A percentile compares a stretch with the other conserved stretches of the same genome.
phyloP scores from a whole-genome alignment of 2,329 filamentous ascomycete genomes.

The Pestalotiopsis sp. region DNA sequence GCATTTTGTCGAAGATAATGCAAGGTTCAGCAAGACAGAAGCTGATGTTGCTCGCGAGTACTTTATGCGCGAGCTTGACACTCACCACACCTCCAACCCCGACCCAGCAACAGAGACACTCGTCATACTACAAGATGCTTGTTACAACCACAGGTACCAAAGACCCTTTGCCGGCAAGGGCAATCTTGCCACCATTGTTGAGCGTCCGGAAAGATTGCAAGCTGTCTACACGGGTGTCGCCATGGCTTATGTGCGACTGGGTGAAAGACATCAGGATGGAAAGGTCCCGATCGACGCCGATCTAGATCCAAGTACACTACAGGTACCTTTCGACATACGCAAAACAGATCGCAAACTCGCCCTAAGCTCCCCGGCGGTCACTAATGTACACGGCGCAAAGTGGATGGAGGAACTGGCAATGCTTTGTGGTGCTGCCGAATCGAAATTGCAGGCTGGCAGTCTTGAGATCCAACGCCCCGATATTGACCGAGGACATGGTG shows the following conservation, averaged over 20 bases:
- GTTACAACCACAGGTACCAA: slow-evolving; percentile 92
- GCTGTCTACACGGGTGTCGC: slow-evolving; percentile 83
- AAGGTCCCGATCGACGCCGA: slow-evolving; percentile 68
- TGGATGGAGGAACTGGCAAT: slow-evolving; percentile 92
- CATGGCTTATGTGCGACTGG: slow-evolving; percentile 87
- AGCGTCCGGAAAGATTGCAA: slow-evolving; percentile 88
- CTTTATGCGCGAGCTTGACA: slow-evolving; percentile 70
- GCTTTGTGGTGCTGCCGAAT: slow-evolving; percentile 82
- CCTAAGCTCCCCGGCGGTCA: slow-evolving; percentile 76
- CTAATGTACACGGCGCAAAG: slow-evolving; percentile 84
- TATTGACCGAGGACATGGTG: slow-evolving; percentile 54
- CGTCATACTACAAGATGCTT: slow-evolving; percentile 89
- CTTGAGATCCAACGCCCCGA: slow-evolving; percentile 72
- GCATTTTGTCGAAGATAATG: slow-evolving; percentile 37
- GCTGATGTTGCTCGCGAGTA: slow-evolving; percentile 66
- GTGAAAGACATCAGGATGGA: slow-evolving; percentile 76
- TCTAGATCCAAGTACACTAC: slow-evolving; percentile 55
- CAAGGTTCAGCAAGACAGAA: slow-evolving; percentile 48
- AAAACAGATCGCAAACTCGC: slow-evolving; percentile 76
- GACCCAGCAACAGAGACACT: slow-evolving; percentile 62
- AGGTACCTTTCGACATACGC: slow-evolving; percentile 79
- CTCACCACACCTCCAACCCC: slow-evolving; percentile 55
- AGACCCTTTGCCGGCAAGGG: slow-evolving; percentile 76
- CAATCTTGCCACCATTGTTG: slow-evolving; percentile 80
- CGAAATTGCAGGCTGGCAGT: slow-evolving; percentile 77